A percentile compares a stretch with the other conserved stretches of the same genome.
Evolutionary conservation across 2,329 filamentous ascomycete species (phyloP).

Genomic region (Teratosphaeria epicoccoides): DNA sequence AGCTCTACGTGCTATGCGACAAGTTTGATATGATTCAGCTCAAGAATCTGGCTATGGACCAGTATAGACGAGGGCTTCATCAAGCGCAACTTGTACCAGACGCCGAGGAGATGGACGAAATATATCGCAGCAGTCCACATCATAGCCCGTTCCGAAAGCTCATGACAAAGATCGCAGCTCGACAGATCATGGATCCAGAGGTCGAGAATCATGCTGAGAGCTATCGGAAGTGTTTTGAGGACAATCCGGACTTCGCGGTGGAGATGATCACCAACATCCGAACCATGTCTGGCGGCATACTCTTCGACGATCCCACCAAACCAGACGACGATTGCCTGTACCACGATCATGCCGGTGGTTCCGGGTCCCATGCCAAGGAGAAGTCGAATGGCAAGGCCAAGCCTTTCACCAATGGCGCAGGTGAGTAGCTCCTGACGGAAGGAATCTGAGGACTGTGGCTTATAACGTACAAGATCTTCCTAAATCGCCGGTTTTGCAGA

Average conservation of each 20-base stretch:
- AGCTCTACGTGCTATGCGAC: constrained; percentile 43
- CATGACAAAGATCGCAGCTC: constrained; percentile 44
- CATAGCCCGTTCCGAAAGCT: constrained; percentile 40
- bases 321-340: constrained; percentile 36
- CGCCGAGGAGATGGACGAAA: constrained; percentile 43
- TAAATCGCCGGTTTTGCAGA: background rate
- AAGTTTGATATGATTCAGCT: constrained; percentile 40
- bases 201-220: constrained; percentile 38
- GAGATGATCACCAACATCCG: constrained; percentile 45
- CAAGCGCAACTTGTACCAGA: constrained; percentile 43
- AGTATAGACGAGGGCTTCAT: constrained; percentile 41
- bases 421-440: background rate
- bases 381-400: background rate
- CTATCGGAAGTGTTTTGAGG: constrained; percentile 41
- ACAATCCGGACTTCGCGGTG: constrained; percentile 42
- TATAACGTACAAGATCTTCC: constrained; percentile 12
- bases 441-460: constrained; percentile 6
- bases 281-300: constrained; percentile 37
- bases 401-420: background rate
- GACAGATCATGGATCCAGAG: constrained; percentile 47
- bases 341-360: constrained; percentile 40
- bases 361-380: background rate
- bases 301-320: constrained; percentile 43
- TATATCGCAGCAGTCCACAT: constrained; percentile 38
- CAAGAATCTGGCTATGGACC: constrained; percentile 45